Percentiles rank a stretch among this genome's conserved stretches.
Evolutionary conservation across 768 basidiomycete species (phyloP).

Genomic region (Hygrocybe coccinea): DNA sequence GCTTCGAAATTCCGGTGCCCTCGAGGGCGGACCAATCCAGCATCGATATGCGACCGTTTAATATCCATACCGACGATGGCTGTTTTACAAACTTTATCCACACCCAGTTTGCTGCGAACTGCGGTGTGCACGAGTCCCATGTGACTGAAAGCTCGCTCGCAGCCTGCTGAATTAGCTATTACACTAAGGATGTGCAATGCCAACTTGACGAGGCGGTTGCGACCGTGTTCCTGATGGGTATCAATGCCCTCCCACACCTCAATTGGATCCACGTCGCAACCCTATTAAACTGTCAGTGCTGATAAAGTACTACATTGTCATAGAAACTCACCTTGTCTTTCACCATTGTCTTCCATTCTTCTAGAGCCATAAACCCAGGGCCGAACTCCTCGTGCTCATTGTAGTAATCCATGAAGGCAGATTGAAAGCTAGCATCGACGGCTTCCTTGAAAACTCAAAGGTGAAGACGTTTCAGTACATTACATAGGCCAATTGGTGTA

Average conservation of each 20-base stretch:
- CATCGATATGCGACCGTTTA: conserved; percentile 12
- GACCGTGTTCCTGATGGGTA: background rate
- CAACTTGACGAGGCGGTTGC: conserved; percentile 14
- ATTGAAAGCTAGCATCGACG: conserved; percentile 5
- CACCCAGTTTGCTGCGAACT: conserved; percentile 7
- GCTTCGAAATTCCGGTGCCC: conserved; percentile 6
- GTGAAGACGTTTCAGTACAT: conserved; percentile 7
- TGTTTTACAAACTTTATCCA: conserved; percentile 18
- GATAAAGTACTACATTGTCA: background rate
- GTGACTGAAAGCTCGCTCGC: conserved; percentile 25
- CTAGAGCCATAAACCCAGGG: conserved; percentile 3
- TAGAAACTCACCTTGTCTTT: conserved; percentile 12
- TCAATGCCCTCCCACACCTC: background rate
- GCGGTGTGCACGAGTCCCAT: conserved; percentile 24
- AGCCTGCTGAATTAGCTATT: conserved; percentile 25
- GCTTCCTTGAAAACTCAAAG: conserved; percentile 8
- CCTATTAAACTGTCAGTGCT: background rate
- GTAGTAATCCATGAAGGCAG: conserved; percentile 2
- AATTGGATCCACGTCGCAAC: conserved; percentile 4
- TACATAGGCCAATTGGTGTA: conserved; percentile 2
- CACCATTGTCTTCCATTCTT: background rate
- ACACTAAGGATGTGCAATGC: conserved; percentile 24
- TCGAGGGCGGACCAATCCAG: conserved; percentile 10
- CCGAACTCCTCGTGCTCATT: conserved; percentile 9
- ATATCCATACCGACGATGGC: conserved; percentile 19